Evolutionary conservation across 2,329 filamentous ascomycete genomes (phyloP).

Genomic region (Dothistroma septosporum): DNA sequence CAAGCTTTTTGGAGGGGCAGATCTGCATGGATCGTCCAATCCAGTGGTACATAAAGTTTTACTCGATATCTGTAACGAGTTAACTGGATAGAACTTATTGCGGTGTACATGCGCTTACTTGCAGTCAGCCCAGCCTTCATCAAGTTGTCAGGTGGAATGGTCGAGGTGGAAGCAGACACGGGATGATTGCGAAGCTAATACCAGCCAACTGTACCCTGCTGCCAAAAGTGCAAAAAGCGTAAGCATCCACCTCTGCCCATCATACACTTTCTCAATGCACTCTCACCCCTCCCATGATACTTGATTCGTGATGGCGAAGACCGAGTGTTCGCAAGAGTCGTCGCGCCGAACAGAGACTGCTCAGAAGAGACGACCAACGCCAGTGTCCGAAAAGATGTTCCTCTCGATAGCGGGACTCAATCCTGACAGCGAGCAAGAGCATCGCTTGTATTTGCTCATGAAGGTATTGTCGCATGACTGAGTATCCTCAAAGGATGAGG

Average conservation of each 20-base stretch:
- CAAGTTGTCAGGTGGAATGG: not conserved
- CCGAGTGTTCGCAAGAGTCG: not conserved
- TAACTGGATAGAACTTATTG: not conserved
- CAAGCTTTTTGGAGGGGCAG: not conserved
- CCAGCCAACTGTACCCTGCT: not conserved
- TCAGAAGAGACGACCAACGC: not conserved
- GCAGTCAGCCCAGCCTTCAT: not conserved
- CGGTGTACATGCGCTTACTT: not conserved
- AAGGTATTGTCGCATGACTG: not conserved
- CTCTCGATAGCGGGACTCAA: not conserved
- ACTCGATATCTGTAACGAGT: not conserved
- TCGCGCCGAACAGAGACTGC: not conserved
- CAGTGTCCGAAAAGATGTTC: not conserved
- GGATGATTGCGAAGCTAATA: not conserved
- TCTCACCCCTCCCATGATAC: not conserved
- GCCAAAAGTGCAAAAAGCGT: not conserved
- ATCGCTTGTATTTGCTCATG: not conserved
- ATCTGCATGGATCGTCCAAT: not conserved
- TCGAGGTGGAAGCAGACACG: not conserved
- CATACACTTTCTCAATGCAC: not conserved
- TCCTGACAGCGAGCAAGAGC: not conserved
- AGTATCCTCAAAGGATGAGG: not conserved
- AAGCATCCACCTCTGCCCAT: not conserved
- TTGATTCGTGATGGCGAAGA: not conserved
- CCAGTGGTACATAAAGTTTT: not conserved